Percentiles rank a stretch among this genome's conserved stretches.
Evolutionary conservation across 2,329 filamentous ascomycete species (phyloP).

Genomic region (Ascochyta pisi): DNA sequence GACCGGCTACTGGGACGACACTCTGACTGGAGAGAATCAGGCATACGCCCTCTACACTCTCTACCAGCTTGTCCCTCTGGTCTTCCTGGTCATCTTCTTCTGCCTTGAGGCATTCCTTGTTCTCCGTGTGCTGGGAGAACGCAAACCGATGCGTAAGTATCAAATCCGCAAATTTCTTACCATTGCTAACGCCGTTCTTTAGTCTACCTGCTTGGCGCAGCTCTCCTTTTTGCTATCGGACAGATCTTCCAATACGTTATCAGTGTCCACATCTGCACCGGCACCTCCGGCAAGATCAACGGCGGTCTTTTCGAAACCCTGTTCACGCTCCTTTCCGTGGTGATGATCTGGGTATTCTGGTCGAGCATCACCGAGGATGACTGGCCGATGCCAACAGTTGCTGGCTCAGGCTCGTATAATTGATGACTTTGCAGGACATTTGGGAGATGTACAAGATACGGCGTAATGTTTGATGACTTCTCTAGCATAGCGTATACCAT

Average conservation of each 20-base stretch:
- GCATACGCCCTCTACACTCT: conserved; percentile 91
- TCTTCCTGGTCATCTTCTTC: conserved; percentile 90
- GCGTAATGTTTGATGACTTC: conserved; percentile 49
- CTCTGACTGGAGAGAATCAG: conserved; percentile 60
- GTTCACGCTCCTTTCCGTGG: conserved; percentile 85
- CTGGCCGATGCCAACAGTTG: conserved; percentile 72
- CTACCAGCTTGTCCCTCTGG: conserved; percentile 86
- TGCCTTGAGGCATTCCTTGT: conserved; percentile 84
- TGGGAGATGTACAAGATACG: conserved; percentile 30
- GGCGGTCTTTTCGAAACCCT: conserved; percentile 91
- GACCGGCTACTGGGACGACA: conserved; percentile 75
- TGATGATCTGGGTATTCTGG: conserved; percentile 94
- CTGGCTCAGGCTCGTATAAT: conserved; percentile 50
- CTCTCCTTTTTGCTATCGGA: conserved; percentile 84
- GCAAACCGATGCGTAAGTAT: conserved; percentile 81
- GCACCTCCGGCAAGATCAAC: conserved; percentile 85
- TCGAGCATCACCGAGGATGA: conserved; percentile 99
- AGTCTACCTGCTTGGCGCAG: conserved; percentile 78
- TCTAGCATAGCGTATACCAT: conserved; percentile 51
- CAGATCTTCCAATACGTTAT: conserved; percentile 97
- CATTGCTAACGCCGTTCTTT: conserved; percentile 21
- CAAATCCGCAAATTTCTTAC: background rate
- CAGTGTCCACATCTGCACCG: conserved; percentile 87
- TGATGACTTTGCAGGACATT: conserved; percentile 24
- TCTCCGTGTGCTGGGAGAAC: conserved; percentile 83